A percentile compares a stretch with the other conserved stretches of the same genome.
phyloP scores from a whole-genome alignment of 768 basidiomycete genomes.

The Mycena crocata region DNA sequence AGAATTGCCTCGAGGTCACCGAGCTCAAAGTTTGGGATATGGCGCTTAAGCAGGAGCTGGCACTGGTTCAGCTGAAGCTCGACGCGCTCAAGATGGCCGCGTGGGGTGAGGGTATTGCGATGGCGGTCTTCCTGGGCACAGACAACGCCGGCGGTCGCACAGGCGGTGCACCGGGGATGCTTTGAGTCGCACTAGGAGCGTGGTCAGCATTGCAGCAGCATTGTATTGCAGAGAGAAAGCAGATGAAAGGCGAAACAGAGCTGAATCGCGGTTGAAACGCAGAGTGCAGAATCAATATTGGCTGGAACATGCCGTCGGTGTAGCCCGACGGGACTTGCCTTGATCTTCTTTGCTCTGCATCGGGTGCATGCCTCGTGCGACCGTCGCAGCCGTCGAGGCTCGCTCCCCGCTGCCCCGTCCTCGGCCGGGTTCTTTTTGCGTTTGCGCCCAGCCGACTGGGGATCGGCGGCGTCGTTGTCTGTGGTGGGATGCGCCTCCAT shows the following conservation, averaged over 20 bases:
- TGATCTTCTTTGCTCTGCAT: conserved; percentile 97
- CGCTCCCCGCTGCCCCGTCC: conserved; percentile 69
- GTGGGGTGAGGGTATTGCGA: conserved; percentile 85
- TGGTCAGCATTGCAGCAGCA: conserved; percentile 47
- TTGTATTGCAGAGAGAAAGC: conserved; percentile 32
- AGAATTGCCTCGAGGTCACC: conserved; percentile 74
- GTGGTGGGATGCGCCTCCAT: conserved; percentile 55
- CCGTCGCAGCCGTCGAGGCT: conserved; percentile 84
- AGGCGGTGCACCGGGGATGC: conserved; percentile 88
- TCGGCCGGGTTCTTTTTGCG: conserved; percentile 65
- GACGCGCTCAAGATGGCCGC: conserved; percentile 85
- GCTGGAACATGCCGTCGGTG: conserved; percentile 89
- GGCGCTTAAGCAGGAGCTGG: conserved; percentile 80
- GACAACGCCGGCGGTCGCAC: conserved; percentile 79
- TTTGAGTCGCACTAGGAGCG: conserved; percentile 85
- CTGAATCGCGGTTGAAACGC: too few species aligned
- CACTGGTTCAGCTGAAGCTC: conserved; percentile 86
- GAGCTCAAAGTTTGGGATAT: conserved; percentile 74
- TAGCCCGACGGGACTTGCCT: conserved; percentile 83
- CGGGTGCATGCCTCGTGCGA: conserved; percentile 94
- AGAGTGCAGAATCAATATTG: too few species aligned
- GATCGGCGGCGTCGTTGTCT: conserved; percentile 44
- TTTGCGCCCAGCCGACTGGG: conserved; percentile 59
- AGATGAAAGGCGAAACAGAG: conserved; percentile 48
- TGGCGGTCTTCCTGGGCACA: conserved; percentile 93